phyloP scores from a whole-genome alignment of 148 eudicot species.

The Pharnaceum exiguum region DNA sequence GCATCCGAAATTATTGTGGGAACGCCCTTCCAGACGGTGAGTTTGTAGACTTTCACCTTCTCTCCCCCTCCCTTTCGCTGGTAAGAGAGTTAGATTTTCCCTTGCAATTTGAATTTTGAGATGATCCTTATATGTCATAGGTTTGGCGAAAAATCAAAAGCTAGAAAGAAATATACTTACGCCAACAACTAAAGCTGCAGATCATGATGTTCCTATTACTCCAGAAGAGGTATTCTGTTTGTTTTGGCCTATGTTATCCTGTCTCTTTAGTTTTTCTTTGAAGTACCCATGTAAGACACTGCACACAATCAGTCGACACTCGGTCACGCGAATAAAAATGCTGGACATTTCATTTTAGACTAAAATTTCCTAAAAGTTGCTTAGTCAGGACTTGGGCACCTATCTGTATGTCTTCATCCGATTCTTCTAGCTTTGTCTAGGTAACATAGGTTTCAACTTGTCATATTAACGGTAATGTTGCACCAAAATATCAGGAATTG shows the following conservation, averaged over 20 bases:
- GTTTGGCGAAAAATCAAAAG: constrained; percentile 82
- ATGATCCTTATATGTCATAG: constrained; percentile 27
- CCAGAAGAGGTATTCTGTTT: constrained; percentile 60
- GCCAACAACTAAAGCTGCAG: constrained; percentile 94
- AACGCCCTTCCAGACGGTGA: constrained; percentile 82
- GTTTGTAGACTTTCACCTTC: constrained; percentile 9
- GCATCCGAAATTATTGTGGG: constrained; percentile 86
- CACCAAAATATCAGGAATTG: no score
- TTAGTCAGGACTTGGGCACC: no score
- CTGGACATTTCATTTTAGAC: no score
- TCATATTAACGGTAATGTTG: no score
- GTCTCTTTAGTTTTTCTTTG: background rate
- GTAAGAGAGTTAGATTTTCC: background rate
- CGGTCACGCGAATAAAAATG: no score
- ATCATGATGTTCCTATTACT: constrained; percentile 94
- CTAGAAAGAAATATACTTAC: constrained; percentile 78
- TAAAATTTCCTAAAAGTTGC: no score
- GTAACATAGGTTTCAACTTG: no score
- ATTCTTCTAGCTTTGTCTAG: no score
- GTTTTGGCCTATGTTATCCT: background rate
- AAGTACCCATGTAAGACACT: no score
- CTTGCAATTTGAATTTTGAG: background rate
- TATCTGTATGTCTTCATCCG: no score
- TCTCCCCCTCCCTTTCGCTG: background rate
- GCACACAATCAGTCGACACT: no score